A percentile compares a stretch with the other conserved stretches of the same genome.
These are phyloP conservation scores for Boletus sensibilis DNA, from an alignment of 768 basidiomycete species.

Conservation along the genomic window DNA sequence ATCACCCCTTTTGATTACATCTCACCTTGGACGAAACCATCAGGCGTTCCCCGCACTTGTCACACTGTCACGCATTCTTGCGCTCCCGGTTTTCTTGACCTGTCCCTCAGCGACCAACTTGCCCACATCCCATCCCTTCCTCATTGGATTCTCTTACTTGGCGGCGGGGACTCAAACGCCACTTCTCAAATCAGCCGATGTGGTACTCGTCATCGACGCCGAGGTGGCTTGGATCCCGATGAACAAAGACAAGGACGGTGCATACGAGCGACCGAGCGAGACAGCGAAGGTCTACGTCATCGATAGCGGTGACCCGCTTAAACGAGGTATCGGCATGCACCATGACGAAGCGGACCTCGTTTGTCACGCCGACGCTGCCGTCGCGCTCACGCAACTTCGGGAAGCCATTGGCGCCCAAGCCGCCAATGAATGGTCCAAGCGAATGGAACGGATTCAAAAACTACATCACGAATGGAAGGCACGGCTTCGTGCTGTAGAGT, in stretches of 20 bases:
- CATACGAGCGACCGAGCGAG: slow-evolving; percentile 35
- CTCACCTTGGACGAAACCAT: slow-evolving; percentile 56
- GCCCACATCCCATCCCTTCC: slow-evolving; percentile 56
- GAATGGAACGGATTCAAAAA: slow-evolving; percentile 15
- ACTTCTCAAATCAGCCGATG: slow-evolving; percentile 54
- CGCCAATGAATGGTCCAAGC: slow-evolving; percentile 12
- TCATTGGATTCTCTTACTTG: slow-evolving; percentile 53
- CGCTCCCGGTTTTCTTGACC: slow-evolving; percentile 52
- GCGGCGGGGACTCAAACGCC: slow-evolving; percentile 43
- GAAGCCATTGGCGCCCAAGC: slow-evolving; percentile 16
- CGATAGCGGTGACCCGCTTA: slow-evolving; percentile 63
- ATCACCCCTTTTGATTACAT: slow-evolving; percentile 64
- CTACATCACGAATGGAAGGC: slow-evolving; percentile 30
- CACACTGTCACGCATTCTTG: slow-evolving; percentile 48
- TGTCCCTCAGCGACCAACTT: slow-evolving; percentile 53
- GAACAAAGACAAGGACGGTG: slow-evolving; percentile 37
- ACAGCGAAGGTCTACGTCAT: slow-evolving; percentile 56
- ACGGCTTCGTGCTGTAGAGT: slow-evolving; percentile 34
- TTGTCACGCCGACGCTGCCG: slow-evolving; percentile 54
- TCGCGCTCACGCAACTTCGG: slow-evolving; percentile 50
- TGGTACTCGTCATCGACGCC: slow-evolving; percentile 62
- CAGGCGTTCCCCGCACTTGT: slow-evolving; percentile 45
- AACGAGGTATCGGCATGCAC: slow-evolving; percentile 45
- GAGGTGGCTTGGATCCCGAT: slow-evolving; percentile 66
- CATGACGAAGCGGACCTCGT: slow-evolving; percentile 56